Percentiles rank a stretch among this genome's conserved stretches.
These are phyloP conservation scores for Homolaphlyctis polyrhiza DNA, from an alignment of 371 early-diverging fungal genomes.

Conservation along the genomic window DNA sequence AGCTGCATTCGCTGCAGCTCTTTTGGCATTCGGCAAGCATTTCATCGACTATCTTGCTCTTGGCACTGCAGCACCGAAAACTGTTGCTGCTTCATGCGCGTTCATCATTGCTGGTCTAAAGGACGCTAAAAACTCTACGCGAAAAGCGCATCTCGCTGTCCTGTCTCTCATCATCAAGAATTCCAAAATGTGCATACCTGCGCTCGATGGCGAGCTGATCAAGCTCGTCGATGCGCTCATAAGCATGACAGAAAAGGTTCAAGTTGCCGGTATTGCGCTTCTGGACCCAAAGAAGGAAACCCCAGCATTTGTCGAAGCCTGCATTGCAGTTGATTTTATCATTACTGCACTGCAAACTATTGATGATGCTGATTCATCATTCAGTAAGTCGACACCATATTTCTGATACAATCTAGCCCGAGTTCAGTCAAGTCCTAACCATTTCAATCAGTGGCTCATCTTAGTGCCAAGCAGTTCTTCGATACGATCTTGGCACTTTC, in stretches of 20 bases:
- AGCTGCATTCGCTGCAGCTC: slow-evolving; percentile 54
- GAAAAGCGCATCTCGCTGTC: slow-evolving; percentile 43
- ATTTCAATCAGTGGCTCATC: neutral
- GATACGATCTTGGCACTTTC: slow-evolving; percentile 14
- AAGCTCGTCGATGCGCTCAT: slow-evolving; percentile 20
- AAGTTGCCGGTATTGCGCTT: slow-evolving; percentile 30
- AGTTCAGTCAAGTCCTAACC: neutral
- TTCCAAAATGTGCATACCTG: neutral
- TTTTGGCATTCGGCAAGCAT: slow-evolving; percentile 61
- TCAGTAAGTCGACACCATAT: no score
- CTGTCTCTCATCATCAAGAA: neutral
- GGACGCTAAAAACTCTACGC: slow-evolving; percentile 50
- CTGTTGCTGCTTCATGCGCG: slow-evolving; percentile 41
- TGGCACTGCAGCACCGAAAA: neutral
- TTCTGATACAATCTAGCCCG: no score
- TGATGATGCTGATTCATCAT: neutral
- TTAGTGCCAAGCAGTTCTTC: slow-evolving; percentile 21
- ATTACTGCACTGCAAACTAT: neutral
- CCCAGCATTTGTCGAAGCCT: slow-evolving; percentile 34
- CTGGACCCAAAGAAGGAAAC: slow-evolving; percentile 39
- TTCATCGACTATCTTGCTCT: slow-evolving; percentile 18
- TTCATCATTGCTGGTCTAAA: slow-evolving; percentile 51
- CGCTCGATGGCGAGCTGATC: neutral
- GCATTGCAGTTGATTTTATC: slow-evolving; percentile 13
- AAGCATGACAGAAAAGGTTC: slow-evolving; percentile 33